A percentile compares a stretch with the other conserved stretches of the same genome.
Evolutionary conservation across 257 asterid genomes (phyloP).

Genomic region (Rehmannia glutinosa): DNA sequence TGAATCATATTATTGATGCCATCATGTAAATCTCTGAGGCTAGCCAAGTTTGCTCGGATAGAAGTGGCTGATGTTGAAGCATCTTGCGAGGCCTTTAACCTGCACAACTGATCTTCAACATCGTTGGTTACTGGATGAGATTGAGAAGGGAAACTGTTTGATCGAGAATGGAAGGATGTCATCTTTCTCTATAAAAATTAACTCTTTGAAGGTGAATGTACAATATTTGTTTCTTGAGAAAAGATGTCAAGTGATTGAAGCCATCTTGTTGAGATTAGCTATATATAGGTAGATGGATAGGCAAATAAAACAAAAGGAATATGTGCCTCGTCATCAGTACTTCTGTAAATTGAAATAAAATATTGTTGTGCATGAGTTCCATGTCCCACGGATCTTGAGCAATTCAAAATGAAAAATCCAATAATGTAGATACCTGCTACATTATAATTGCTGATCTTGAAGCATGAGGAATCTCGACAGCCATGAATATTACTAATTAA

Average conservation of each 20-base stretch:
- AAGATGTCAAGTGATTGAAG: neutral
- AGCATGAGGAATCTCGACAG: conserved; percentile 15
- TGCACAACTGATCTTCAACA: conserved; percentile 19
- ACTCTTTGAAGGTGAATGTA: neutral
- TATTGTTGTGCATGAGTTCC: neutral
- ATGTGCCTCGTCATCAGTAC: neutral
- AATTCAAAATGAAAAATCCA: no score
- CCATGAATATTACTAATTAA: neutral
- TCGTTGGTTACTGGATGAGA: conserved; percentile 26
- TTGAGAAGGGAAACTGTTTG: conserved; percentile 38
- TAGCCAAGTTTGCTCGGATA: conserved; percentile 13
- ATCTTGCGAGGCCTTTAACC: conserved; percentile 11
- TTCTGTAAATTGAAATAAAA: neutral
- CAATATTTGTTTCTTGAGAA: neutral
- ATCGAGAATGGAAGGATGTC: conserved; percentile 20
- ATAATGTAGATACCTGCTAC: no score
- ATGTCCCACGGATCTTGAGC: no score
- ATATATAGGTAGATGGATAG: neutral
- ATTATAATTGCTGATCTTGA: neutral
- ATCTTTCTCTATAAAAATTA: neutral
- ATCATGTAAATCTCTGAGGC: conserved; percentile 28
- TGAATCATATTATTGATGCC: conserved; percentile 28
- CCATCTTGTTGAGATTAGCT: neutral
- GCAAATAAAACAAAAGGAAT: conserved; percentile 4
- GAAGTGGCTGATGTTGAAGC: neutral